These are phyloP conservation scores for Rhytidhysteron rufulum DNA, from an alignment of 2,329 filamentous ascomycete species.

Conservation along the genomic window DNA sequence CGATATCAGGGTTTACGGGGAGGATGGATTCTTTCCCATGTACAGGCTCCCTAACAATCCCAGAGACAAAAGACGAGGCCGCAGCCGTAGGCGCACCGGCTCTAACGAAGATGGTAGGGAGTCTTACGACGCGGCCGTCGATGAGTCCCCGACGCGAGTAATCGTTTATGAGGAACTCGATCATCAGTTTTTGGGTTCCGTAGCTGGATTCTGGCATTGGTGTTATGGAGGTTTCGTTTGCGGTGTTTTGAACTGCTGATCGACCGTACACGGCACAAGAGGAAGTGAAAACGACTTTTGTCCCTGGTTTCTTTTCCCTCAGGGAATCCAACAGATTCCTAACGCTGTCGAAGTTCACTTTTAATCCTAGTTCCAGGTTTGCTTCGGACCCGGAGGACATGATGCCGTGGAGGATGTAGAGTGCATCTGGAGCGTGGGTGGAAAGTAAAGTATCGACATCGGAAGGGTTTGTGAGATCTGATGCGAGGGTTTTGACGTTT, in stretches of 20 bases:
- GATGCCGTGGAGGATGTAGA: conserved; percentile 63
- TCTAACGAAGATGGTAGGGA: conserved; percentile 60
- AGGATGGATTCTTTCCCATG: conserved; percentile 50
- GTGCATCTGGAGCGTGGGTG: conserved; percentile 23
- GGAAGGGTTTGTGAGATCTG: conserved; percentile 48
- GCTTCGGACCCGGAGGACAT: conserved; percentile 63
- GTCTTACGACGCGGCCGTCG: conserved; percentile 55
- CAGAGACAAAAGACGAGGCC: conserved; percentile 61
- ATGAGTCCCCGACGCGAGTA: conserved; percentile 58
- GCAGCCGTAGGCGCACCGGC: conserved; percentile 58
- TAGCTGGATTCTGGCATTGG: conserved; percentile 62
- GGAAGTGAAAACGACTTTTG: conserved; percentile 58
- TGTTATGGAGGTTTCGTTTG: conserved; percentile 41
- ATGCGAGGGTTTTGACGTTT: conserved; percentile 48
- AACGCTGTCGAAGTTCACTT: conserved; percentile 60
- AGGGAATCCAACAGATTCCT: conserved; percentile 53
- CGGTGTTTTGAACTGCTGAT: conserved; percentile 46
- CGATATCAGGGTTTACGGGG: conserved; percentile 49
- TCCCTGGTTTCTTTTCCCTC: conserved; percentile 47
- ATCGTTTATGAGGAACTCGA: conserved; percentile 60
- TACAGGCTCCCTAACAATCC: conserved; percentile 63
- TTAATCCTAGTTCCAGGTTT: conserved; percentile 56
- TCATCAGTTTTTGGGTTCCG: conserved; percentile 61
- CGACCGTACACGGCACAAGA: conserved; percentile 62
- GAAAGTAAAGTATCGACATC: conserved; percentile 22